Conservation (phyloP, 2,329 filamentous ascomycete species). For the Botryotinia globosa region DNA sequence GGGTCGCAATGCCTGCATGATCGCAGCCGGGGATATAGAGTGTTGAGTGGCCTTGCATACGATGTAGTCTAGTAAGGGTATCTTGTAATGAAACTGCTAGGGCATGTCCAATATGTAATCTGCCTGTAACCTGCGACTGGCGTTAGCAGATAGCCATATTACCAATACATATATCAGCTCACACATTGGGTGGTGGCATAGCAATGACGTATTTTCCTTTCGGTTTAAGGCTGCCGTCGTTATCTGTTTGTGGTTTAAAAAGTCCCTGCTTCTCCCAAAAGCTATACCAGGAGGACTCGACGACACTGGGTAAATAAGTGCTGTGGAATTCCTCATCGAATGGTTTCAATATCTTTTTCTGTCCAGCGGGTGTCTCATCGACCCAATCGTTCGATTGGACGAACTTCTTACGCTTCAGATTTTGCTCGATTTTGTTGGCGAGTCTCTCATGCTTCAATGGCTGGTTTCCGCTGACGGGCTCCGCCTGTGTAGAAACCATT, state of each 20-base stretch:
- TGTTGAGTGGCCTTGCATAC: background rate
- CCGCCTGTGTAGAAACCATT: background rate
- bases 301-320: background rate
- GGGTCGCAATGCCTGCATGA: background rate
- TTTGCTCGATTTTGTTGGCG: background rate
- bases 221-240: background rate
- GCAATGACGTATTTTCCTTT: background rate
- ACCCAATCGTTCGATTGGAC: background rate
- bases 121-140: background rate
- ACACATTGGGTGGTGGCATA: conserved; percentile 1
- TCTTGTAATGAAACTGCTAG: background rate
- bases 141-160: background rate
- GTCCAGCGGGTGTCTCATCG: background rate
- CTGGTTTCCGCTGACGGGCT: background rate
- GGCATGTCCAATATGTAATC: background rate
- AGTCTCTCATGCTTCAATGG: background rate
- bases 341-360: background rate
- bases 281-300: background rate
- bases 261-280: background rate
- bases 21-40: background rate
- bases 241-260: background rate
- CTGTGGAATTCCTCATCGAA: background rate
- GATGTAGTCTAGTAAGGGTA: background rate
- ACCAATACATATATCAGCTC: background rate
- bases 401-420: background rate